Conservation (phyloP, 2,329 filamentous ascomycete species). For the Aaosphaeria pasadenensis region DNA sequence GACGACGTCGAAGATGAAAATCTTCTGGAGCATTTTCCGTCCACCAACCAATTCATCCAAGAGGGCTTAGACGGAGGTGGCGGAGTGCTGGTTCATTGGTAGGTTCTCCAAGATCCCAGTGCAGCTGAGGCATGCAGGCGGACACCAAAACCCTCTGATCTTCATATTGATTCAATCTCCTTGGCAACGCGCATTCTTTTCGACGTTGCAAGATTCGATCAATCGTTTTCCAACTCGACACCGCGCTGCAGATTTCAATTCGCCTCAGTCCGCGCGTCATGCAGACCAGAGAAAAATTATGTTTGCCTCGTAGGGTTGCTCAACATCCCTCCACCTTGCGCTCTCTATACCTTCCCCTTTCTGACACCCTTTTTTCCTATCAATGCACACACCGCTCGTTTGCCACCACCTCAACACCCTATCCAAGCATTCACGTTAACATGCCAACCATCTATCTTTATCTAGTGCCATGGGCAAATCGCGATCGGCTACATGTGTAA, state of each 20-base stretch:
- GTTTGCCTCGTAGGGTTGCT: neutral
- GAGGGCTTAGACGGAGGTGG: slow-evolving; percentile 62
- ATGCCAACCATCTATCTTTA: slow-evolving; percentile 31
- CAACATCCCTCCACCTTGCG: slow-evolving; percentile 7
- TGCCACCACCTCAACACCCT: slow-evolving; percentile 24
- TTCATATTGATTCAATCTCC: slow-evolving; percentile 19
- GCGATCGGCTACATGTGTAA: slow-evolving; percentile 77
- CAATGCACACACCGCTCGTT: slow-evolving; percentile 30
- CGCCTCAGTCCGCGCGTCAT: slow-evolving; percentile 20
- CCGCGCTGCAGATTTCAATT: neutral
- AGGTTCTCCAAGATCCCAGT: slow-evolving; percentile 39
- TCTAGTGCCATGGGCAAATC: slow-evolving; percentile 93
- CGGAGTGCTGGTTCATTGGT: slow-evolving; percentile 70
- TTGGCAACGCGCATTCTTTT: slow-evolving; percentile 15
- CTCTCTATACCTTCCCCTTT: slow-evolving; percentile 14
- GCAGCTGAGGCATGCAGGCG: slow-evolving; percentile 32
- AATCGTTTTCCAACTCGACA: too few species aligned
- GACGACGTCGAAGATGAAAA: slow-evolving; percentile 92
- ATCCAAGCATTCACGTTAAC: slow-evolving; percentile 21
- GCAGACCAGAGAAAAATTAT: slow-evolving; percentile 3
- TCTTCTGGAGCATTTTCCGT: slow-evolving; percentile 74
- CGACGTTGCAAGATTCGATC: too few species aligned
- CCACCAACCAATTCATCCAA: slow-evolving; percentile 79
- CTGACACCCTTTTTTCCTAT: slow-evolving; percentile 11
- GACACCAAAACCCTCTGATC: slow-evolving; percentile 22